Base-by-base conservation (phyloP, 371 early-diverging fungal genomes). In the Mucor piriformis region DNA sequence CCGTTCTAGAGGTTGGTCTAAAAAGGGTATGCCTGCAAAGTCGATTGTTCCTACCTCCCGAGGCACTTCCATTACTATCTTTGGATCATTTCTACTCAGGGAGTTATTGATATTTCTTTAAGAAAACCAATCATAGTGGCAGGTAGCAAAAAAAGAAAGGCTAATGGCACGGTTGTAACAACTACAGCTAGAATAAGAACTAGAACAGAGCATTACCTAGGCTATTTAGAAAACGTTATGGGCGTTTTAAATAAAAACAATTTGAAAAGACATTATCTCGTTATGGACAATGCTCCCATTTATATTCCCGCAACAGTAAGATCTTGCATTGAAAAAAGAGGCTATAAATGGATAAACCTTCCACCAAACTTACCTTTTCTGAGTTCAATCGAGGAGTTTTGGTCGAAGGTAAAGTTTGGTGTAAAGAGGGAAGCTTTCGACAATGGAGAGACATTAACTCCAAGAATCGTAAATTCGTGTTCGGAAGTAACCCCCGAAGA, bases 31-130 rank as follows among this genome's bases (percentile, higher is more conserved):
- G 40, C 40, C 40, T 40, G 40, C 40, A 10, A 40, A 40, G 16
- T 40, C 11, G 4, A 40, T 40, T 40, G 40, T 40, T 40, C 16
- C 40, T 8, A 15, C 16, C 40, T 40, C 40, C 15, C 40, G 44
- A 16, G 37, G 37, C 15, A 37, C 37, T 46, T 46, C 52, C 21
- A 62, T 51, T 23, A 62, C 56, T 12, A 62, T 62, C 12, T 40
- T 56, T n/a, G 63, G 11, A 56, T 51, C 35, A 55, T 50, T 24
- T 61, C 54, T 40, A 25, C 35, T 20, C 27, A 49, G 11, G 61
- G 55, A 10, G 38, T 50, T 12, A 50, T 56, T 50, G 57, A 61
- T 40, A 43, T 54, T 20, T 61, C 61, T 32, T 54, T 54, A 27
- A 48, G 50, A 49, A 61, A 54, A 40, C 61, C 61, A 11, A 46